Base-by-base conservation (phyloP, 2,329 filamentous ascomycete species). In the Iodosphaeria phyllophila region DNA sequence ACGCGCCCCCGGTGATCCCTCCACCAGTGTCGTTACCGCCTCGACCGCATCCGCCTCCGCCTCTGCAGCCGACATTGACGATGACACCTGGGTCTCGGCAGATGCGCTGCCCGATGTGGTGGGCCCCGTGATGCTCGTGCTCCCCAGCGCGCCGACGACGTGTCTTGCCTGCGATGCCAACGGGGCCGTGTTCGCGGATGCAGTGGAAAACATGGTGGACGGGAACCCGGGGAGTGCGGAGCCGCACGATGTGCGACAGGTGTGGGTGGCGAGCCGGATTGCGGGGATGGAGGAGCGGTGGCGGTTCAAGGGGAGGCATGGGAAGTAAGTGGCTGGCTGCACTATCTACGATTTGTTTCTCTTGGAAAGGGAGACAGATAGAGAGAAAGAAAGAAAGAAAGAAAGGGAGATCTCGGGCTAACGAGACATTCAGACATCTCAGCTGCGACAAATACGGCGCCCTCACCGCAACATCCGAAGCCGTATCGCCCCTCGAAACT, bases 221-320 rank as follows among this genome's bases (percentile, higher is more conserved):
- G 71, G 60, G 14, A 76, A 92, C 43, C 66, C 79, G 3, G 48
- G 62, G n/a, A 92, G 72, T 5, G 82, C 86, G 6, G 89, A 98
- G 52, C 89, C 89, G 24, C 84, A 93, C 48, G 84, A 95, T 47
- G 84, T 95, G 31, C 63, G 86, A 31, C 84, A 93, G 54, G 89
- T 98, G 10, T 98, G 86, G 79, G 69, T 95, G 35, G 82, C 79
- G 31, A 92, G 77, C 38, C 67, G 65, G 35, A 74, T 93, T 8
- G 67, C 74, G 1, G 86, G 86, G 4, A 86, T 77, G 2, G n/a
- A n/a, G n/a, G 79, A 91, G 34, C 62, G 64, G 17, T 74, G 80
- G 37, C 76, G 77, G 29, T 78, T 98, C 48, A 93, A 92, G 51
- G 80, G 82, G 0, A 77, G 86, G 39, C 79, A 93, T 50, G 84